These are phyloP conservation scores for Pholiota adiposa DNA, from an alignment of 1,284 basidiomycete genomes.

Conservation along the genomic window DNA sequence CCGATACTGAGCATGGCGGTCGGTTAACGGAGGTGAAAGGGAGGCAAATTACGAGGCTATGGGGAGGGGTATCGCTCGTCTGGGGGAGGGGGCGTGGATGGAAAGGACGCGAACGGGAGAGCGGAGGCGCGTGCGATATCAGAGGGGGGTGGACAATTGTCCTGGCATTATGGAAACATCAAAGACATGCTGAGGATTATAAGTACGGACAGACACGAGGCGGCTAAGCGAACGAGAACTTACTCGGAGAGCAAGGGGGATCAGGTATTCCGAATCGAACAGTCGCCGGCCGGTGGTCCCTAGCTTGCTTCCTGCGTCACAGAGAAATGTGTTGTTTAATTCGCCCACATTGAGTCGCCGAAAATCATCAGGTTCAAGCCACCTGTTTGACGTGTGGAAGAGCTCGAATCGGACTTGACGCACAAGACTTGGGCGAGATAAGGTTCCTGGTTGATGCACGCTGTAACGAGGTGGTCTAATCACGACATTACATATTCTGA, in stretches of 20 bases:
- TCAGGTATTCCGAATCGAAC: conserved; percentile 36
- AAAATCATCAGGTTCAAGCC: conserved; percentile 23
- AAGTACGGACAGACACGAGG: conserved; percentile 41
- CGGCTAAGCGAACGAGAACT: conserved; percentile 35
- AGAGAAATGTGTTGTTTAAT: conserved; percentile 22
- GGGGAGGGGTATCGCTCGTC: conserved; percentile 18
- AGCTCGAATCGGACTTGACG: conserved; percentile 14
- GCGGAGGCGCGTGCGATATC: conserved; percentile 19
- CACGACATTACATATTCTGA: conserved; percentile 10
- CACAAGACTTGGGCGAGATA: conserved; percentile 24
- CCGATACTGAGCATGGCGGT: conserved; percentile 51
- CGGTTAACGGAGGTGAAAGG: conserved; percentile 31
- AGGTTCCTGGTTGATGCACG: conserved; percentile 30
- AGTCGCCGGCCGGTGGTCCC: conserved; percentile 30
- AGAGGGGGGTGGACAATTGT: conserved; percentile 33
- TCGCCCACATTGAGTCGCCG: conserved; percentile 26
- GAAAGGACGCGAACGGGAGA: conserved; percentile 14
- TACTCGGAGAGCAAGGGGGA: conserved; percentile 33
- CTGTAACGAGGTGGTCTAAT: conserved; percentile 24
- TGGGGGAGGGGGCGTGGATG: conserved; percentile 16
- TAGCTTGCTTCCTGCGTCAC: conserved; percentile 33
- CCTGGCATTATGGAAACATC: conserved; percentile 36
- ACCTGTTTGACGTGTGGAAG: conserved; percentile 20
- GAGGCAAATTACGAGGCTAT: conserved; percentile 26
- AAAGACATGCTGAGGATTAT: conserved; percentile 32